Evolutionary conservation across 2,329 filamentous ascomycete species (phyloP), one percentile per base, ranked within the genome.

Genomic region (Ophiocordyceps camponoti-rufipedis): DNA sequence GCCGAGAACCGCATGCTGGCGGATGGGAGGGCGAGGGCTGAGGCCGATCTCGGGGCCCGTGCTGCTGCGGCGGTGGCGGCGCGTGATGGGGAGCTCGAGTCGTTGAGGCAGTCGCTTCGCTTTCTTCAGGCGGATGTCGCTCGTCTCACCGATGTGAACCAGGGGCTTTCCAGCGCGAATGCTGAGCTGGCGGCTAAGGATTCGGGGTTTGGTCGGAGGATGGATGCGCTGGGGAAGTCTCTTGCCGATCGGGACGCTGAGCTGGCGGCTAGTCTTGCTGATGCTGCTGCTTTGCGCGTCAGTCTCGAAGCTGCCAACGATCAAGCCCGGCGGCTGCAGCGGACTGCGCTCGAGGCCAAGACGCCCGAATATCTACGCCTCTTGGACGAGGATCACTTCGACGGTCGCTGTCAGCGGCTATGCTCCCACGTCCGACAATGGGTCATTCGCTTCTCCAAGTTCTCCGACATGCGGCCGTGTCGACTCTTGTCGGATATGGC

Each of bases 361-460:
- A 29, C 19, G 67, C 75, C 45, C 70, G 71, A 49, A 81, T 85
- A 54, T 76, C 66, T 48, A 68, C 35, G 84, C 52, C 89, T 93
- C 65, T 78, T 96, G 50, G 75, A 74, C 43, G 87, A 95, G 61
- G 88, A 95, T 64, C 88, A 95, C 69, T 96, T 98, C 58, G 87
- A 95, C 57, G 78, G 78, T 55, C 84, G 88, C 40, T 98, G 91
- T 60, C 87, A 95, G 61, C 83, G 93, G 62, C 78, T 98, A 41
- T 98, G 87, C 64, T 84, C 89, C 54, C 88, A 95, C 59, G 86
- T 95, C 40, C 88, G 95, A 61, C 87, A 94, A 65, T 98, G 91
- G 91, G 87, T 98, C 44, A 68, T 95, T 53, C 85, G 91, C 57
- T 98, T 98, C 69, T 95, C 88, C 54, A 96, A 96, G 61, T 91